A percentile compares a stretch with the other conserved stretches of the same genome.
These are phyloP conservation scores for Saccharum hybrid DNA, from an alignment of 202 grass and related monocot genomes.

Conservation along the genomic window DNA sequence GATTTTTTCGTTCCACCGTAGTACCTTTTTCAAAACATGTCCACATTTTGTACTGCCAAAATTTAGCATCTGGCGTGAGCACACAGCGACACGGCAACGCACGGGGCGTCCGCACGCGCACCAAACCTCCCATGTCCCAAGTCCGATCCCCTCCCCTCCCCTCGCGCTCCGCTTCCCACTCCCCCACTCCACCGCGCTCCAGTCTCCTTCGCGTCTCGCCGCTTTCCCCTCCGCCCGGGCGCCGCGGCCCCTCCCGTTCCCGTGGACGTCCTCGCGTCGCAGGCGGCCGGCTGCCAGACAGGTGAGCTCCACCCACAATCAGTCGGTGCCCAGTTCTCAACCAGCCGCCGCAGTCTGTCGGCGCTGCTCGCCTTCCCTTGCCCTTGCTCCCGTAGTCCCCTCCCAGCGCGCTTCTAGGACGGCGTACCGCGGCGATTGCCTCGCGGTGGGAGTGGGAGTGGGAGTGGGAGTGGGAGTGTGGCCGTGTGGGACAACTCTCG, in stretches of 20 bases:
- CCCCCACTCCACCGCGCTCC: background rate
- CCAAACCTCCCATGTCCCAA: conserved; percentile 16
- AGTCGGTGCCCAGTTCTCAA: no score
- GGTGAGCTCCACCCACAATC: conserved; percentile 28
- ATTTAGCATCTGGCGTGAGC: background rate
- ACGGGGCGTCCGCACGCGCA: conserved; percentile 44
- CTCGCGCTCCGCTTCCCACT: no score
- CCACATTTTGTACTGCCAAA: background rate
- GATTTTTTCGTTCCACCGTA: background rate
- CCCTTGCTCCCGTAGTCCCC: background rate
- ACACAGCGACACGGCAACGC: background rate
- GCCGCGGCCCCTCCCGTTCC: background rate
- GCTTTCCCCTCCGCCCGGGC: background rate
- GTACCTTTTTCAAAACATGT: background rate
- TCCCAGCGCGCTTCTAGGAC: background rate
- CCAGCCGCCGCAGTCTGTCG: background rate
- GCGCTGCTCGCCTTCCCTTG: background rate
- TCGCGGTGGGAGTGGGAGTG: background rate
- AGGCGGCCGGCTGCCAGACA: background rate
- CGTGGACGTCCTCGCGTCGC: background rate
- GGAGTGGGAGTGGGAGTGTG: no score
- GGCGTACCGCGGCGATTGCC: background rate
- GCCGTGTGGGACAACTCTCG: background rate
- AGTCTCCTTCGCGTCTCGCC: conserved; percentile 16
- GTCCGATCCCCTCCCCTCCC: no score